Base-by-base conservation (phyloP, 306 rosid genomes). In the Dryas alaskensis region DNA sequence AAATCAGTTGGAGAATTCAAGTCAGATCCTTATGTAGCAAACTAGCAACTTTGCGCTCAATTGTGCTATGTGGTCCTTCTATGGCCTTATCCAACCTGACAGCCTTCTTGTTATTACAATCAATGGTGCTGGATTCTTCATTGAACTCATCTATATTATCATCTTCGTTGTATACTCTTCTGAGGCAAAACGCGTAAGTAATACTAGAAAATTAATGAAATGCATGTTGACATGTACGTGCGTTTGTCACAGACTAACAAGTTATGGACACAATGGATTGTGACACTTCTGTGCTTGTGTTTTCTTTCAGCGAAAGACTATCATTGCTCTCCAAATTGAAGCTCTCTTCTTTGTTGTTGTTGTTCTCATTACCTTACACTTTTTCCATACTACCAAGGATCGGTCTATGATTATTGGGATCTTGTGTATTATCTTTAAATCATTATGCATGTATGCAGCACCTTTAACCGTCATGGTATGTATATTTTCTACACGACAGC, bases 401-500 rank as follows among this genome's bases (percentile, higher is more conserved):
- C 86, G 96, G 51, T 83, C 91, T 0, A 4, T 86, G 77, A 22
- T 91, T 42, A 85, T 89, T 78, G 96, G 97, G 51, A 43, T 87
- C 73, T 7, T 89, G 10, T 61, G 77, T 63, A 89, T 81, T 57
- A 12, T 91, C 55, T 86, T 86, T 81, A 89, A 87, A 75, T 84
- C 3, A 79, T 89, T 67, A 91, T 19, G 19, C 19, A 19, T 87
- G 89, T 87, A 89, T 72, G 12, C 57, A 2, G 70, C 91, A 73
- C 88, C 91, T 73, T 87, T 91, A 14, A 91, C 95, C 4, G 50
- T 89, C 82, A 91, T 91, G 91, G 94, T 86, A 81, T 44, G 83
- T 61, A 13, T 60, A 5, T 5, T 40, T 60, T 59, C 13, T 45
- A 1, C 1, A 25, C 39, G 11, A 58, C 11, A 8, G 22, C 11